Evolutionary conservation across 306 rosid species (phyloP).

Genomic region (Corylus americana): DNA sequence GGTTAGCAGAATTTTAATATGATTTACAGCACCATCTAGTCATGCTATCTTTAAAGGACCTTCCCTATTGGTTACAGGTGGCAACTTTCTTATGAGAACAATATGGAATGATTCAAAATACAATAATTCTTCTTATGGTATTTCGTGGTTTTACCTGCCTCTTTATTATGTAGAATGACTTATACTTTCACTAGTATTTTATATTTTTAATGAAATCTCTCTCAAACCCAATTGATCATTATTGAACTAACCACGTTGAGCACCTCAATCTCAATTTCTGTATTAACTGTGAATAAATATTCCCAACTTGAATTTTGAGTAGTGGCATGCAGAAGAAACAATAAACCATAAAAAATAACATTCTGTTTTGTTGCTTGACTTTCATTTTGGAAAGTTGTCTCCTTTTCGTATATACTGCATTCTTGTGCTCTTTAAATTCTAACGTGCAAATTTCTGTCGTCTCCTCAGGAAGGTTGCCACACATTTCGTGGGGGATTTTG

Average conservation of each 20-base stretch:
- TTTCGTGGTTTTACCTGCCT: background rate
- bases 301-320: background rate
- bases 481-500: conserved; percentile 98
- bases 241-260: background rate
- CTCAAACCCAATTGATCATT: background rate
- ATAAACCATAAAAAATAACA: background rate
- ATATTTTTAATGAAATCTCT: background rate
- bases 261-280: background rate
- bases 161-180: background rate
- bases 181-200: background rate
- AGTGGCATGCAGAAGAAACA: background rate
- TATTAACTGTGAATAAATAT: background rate
- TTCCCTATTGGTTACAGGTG: background rate
- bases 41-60: background rate
- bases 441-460: conserved; percentile 23
- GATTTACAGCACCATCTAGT: background rate
- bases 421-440: conserved; percentile 6
- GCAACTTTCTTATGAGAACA: background rate
- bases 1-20: background rate
- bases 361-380: background rate
- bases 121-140: background rate
- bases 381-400: conserved; percentile 15
- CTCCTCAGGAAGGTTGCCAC: conserved; percentile 78
- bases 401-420: conserved; percentile 16
- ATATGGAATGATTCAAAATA: background rate